These are phyloP conservation scores for Colletotrichum orchidophilum DNA, from an alignment of 2,329 filamentous ascomycete species.

Conservation along the genomic window DNA sequence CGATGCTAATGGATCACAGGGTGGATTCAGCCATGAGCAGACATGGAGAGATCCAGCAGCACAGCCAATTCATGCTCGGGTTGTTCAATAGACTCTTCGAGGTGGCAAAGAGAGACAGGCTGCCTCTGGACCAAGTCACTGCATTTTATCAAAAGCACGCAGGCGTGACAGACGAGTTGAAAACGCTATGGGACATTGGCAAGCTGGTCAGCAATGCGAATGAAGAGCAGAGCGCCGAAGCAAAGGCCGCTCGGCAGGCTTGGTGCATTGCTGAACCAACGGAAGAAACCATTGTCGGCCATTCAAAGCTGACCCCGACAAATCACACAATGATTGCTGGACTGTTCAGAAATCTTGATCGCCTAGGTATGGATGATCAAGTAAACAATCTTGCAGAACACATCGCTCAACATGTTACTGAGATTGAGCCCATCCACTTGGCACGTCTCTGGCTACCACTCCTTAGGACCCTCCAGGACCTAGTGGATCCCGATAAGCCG, in stretches of 20 bases:
- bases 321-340: constrained; percentile 16
- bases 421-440: constrained; percentile 26
- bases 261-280: constrained; percentile 17
- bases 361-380: constrained; percentile 18
- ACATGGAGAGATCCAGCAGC: not conserved
- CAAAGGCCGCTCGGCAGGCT: constrained; percentile 14
- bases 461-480: constrained; percentile 18
- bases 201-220: constrained; percentile 5
- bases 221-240: constrained; percentile 13
- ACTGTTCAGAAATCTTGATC: constrained; percentile 20
- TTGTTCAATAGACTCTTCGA: constrained; percentile 25
- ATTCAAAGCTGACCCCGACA: not conserved
- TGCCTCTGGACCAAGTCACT: constrained; percentile 12
- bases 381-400: not conserved
- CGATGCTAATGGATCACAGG: not conserved
- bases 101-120: not conserved
- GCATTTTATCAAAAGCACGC: constrained; percentile 1
- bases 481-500: not conserved
- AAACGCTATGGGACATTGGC: not conserved
- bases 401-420: not conserved
- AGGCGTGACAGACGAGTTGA: not conserved
- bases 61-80: constrained; percentile 12
- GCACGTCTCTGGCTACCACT: constrained; percentile 21
- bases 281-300: not conserved
- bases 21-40: not conserved